These are phyloP conservation scores for Mycena rosella DNA, from an alignment of 768 basidiomycete species.

Conservation along the genomic window DNA sequence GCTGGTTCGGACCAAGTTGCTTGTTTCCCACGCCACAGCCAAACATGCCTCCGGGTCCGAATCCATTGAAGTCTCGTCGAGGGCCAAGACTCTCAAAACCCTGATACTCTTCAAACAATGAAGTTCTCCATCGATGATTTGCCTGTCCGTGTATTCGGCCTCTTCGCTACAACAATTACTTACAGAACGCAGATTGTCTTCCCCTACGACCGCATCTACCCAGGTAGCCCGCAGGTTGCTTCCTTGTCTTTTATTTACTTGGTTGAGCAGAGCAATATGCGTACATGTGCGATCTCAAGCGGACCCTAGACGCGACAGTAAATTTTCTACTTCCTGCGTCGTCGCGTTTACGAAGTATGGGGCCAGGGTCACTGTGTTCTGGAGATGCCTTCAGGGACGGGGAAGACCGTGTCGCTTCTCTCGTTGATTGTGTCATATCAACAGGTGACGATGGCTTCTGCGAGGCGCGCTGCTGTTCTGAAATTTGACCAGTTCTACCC, in stretches of 20 bases:
- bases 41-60: too few species aligned
- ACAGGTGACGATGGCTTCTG: constrained; percentile 66
- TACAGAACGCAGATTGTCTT: constrained; percentile 77
- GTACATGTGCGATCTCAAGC: constrained; percentile 99
- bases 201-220: constrained; percentile 96
- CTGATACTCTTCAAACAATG: constrained; percentile 55
- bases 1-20: too few species aligned
- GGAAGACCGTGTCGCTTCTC: constrained; percentile 96
- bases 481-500: constrained; percentile 81
- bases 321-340: constrained; percentile 16
- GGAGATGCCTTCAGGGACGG: constrained; percentile 99
- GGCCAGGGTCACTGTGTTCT: constrained; percentile 96
- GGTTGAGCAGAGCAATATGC: constrained; percentile 89
- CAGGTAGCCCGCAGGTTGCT: constrained; percentile 59
- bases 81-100: too few species aligned
- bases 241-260: constrained; percentile 23
- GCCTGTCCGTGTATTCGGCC: constrained; percentile 62
- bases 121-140: constrained; percentile 88
- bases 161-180: constrained; percentile 16
- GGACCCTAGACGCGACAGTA: constrained; percentile 95
- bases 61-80: too few species aligned
- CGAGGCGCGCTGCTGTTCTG: constrained; percentile 14
- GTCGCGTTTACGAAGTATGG: constrained; percentile 10
- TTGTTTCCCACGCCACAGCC: too few species aligned
- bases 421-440: constrained; percentile 98